Evolutionary conservation across 1,284 basidiomycete genomes (phyloP).

Genomic region (Sanghuangporus weigelae): DNA sequence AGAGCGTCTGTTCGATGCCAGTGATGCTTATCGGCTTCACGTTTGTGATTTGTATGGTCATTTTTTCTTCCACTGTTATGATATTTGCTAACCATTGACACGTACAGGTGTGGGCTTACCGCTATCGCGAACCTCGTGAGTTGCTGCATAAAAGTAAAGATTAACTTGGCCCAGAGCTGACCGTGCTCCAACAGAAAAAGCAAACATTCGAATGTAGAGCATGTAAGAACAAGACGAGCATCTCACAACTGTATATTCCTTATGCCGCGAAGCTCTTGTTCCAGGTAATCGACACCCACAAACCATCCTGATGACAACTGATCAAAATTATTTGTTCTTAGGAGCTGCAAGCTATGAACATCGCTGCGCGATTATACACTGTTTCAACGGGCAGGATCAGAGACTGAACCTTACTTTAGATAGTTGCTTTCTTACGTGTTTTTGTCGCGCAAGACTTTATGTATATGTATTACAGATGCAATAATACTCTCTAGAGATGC

Average conservation of each 20-base stretch:
- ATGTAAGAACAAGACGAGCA: conserved; percentile 93
- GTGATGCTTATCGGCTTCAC: conserved; percentile 93
- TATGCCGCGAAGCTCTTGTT: conserved; percentile 90
- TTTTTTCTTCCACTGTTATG: neutral
- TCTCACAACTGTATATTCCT: conserved; percentile 87
- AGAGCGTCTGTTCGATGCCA: conserved; percentile 89
- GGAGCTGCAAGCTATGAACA: conserved; percentile 91
- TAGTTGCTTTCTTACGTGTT: conserved; percentile 25
- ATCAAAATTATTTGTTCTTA: conserved; percentile 25
- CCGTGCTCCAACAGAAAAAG: conserved; percentile 55
- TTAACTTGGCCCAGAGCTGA: conserved; percentile 4
- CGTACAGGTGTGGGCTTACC: conserved; percentile 79
- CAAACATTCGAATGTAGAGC: conserved; percentile 87
- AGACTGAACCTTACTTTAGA: conserved; percentile 37
- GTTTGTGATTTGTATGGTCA: conserved; percentile 88
- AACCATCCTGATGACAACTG: conserved; percentile 6
- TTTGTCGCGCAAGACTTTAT: conserved; percentile 45
- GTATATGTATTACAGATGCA: conserved; percentile 27
- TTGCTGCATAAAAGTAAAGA: conserved; percentile 10
- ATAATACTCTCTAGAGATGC: conserved; percentile 3
- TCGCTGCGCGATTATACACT: conserved; percentile 79
- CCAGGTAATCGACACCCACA: conserved; percentile 51
- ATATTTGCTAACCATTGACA: conserved; percentile 17
- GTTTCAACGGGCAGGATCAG: conserved; percentile 78
- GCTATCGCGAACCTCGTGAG: conserved; percentile 89